A percentile compares a stretch with the other conserved stretches of the same genome.
These are phyloP conservation scores for Turritis glabra DNA, from an alignment of 345 rosid genomes.

Conservation along the genomic window DNA sequence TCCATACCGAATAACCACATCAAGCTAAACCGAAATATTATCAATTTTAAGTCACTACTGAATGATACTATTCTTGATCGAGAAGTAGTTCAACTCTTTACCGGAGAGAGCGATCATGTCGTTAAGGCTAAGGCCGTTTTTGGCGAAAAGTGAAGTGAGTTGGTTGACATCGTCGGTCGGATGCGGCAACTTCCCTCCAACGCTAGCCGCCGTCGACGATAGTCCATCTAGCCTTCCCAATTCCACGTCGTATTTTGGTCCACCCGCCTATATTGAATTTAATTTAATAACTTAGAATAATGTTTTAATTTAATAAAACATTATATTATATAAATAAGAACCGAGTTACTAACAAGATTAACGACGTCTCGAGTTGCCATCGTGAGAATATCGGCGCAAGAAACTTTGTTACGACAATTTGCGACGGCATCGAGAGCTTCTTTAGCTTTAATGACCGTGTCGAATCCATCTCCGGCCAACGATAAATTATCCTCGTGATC, in stretches of 20 bases:
- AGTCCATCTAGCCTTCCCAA: constrained; percentile 40
- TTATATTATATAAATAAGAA: neutral
- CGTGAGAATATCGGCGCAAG: constrained; percentile 45
- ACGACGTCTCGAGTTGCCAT: constrained; percentile 47
- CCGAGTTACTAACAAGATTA: constrained; percentile 31
- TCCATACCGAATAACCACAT: neutral
- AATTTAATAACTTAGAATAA: neutral
- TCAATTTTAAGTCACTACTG: neutral
- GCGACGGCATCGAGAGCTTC: constrained; percentile 38
- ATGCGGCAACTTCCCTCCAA: constrained; percentile 36
- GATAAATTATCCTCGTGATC: constrained; percentile 43
- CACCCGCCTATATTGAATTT: constrained; percentile 41
- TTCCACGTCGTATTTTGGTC: constrained; percentile 43
- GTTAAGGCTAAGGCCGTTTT: constrained; percentile 35
- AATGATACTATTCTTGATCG: neutral
- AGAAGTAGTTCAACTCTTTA: neutral
- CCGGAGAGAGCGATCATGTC: constrained; percentile 48
- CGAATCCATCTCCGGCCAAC: constrained; percentile 46
- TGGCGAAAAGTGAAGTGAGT: constrained; percentile 38
- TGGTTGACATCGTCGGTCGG: constrained; percentile 27
- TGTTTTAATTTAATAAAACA: neutral
- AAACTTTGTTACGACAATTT: constrained; percentile 37
- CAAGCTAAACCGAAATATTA: neutral
- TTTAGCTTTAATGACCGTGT: constrained; percentile 44
- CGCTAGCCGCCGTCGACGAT: constrained; percentile 37